phyloP scores from a whole-genome alignment of 768 basidiomycete genomes.

The Calvatia gigantea region DNA sequence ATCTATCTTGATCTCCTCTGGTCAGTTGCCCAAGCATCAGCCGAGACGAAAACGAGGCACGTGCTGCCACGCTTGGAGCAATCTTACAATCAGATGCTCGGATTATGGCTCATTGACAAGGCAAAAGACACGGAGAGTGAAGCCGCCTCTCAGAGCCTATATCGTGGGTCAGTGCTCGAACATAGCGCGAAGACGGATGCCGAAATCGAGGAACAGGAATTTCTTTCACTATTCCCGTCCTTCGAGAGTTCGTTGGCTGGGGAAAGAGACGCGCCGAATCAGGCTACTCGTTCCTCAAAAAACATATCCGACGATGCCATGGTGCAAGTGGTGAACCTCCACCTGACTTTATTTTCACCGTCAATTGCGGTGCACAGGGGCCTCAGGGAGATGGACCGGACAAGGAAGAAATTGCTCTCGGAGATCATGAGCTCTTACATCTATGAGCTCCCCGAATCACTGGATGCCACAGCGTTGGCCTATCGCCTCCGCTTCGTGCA shows the following conservation, averaged over 20 bases:
- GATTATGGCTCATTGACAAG: slow-evolving; percentile 84
- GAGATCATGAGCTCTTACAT: neutral
- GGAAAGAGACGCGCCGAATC: slow-evolving; percentile 12
- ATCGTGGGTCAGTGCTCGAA: slow-evolving; percentile 58
- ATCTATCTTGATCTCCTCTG: slow-evolving; percentile 49
- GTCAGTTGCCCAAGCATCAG: slow-evolving; percentile 38
- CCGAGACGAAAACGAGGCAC: slow-evolving; percentile 32
- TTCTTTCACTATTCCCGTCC: slow-evolving; percentile 80
- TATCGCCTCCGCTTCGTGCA: slow-evolving; percentile 6
- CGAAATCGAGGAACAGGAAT: slow-evolving; percentile 81
- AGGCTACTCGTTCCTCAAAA: slow-evolving; percentile 14
- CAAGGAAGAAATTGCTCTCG: neutral
- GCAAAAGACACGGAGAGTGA: slow-evolving; percentile 64
- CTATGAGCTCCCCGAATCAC: slow-evolving; percentile 28
- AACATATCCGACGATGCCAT: slow-evolving; percentile 33
- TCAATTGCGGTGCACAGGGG: neutral
- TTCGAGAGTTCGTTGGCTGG: slow-evolving; percentile 58
- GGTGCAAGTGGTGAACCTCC: slow-evolving; percentile 41
- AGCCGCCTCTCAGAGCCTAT: slow-evolving; percentile 67
- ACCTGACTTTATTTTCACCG: slow-evolving; percentile 39
- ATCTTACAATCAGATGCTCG: slow-evolving; percentile 65
- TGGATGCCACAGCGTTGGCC: slow-evolving; percentile 35
- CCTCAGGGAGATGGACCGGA: neutral
- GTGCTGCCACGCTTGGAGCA: slow-evolving; percentile 37
- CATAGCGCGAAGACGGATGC: slow-evolving; percentile 60